Percentiles rank a stretch among this genome's conserved stretches.
These are phyloP conservation scores for Mycena galericulata DNA, from an alignment of 768 basidiomycete species.

Conservation along the genomic window DNA sequence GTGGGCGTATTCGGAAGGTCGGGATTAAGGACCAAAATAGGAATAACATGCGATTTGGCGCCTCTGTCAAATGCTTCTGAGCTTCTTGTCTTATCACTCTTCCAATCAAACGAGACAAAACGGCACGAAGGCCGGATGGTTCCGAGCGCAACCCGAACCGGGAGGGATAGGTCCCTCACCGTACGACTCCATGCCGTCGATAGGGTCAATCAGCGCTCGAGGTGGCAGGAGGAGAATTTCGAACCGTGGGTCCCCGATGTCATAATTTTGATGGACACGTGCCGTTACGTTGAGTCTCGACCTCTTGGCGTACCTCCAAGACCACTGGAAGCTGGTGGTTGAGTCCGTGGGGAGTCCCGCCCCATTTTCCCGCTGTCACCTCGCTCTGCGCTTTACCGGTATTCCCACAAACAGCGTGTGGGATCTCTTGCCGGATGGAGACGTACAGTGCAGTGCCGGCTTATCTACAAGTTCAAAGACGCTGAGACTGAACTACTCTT, in stretches of 20 bases:
- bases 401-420: neutral
- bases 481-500: neutral
- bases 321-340: too few relatives aligned
- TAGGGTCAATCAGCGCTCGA: too few relatives aligned
- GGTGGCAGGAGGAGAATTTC: neutral
- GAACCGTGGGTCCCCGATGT: conserved; percentile 1
- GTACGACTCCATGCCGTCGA: too few relatives aligned
- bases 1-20: neutral
- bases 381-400: neutral
- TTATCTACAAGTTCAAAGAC: neutral
- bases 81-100: too few relatives aligned
- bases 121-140: too few relatives aligned
- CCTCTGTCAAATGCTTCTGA: too few relatives aligned
- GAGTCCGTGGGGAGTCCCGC: too few relatives aligned
- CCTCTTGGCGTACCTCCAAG: neutral
- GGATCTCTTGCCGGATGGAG: neutral
- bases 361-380: too few relatives aligned
- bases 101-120: too few relatives aligned
- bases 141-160: neutral
- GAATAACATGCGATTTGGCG: neutral
- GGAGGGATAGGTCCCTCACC: too few relatives aligned
- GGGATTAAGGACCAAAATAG: conserved; percentile 5
- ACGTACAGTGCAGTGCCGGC: neutral
- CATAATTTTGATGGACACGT: neutral
- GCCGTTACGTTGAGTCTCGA: neutral